Base-by-base conservation (phyloP, 495 filamentous ascomycete species). In the Tuber indicum region DNA sequence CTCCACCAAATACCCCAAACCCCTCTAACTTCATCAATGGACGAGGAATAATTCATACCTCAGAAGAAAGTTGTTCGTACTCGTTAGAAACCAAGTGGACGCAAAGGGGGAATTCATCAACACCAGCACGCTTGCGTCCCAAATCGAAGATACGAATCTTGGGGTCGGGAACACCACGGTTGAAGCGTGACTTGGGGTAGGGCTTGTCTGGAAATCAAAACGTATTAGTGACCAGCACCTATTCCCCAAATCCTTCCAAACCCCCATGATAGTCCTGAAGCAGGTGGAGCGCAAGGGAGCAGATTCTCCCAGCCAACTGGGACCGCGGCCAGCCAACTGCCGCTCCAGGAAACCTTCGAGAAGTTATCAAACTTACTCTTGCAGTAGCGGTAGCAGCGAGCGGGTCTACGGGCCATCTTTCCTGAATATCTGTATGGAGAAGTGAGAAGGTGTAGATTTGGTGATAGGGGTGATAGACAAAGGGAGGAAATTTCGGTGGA, bases 141-240 rank as follows among this genome's bases (percentile, higher is more conserved):
- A 98, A 91, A 89, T 99, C 96, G 90, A 97, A 99, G 91, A 99
- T 98, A 84, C 94, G 92, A 85, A 98, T 98, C 91, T 99, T 98
- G 80, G 94, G 92, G 88, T 98, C 95, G 85, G 96, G 96, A 81
- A 99, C 96, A 98, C 96, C 96, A 89, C 96, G 94, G 91, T 99
- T 99, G 92, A 98, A 99, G 80, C 96, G 93, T 79, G 93, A 97
- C 91, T 99, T 98, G 82, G 96, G 96, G 89, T 98, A 99, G 85
- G 96, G 94, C 93, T 97, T 84, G 79, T 84, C 82, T 84, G 23
- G 79, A 26, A 52, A 52, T n/a, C 39, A 71, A 32, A 49, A 70
- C 32, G 39, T 17, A 21, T 80, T 39, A 80, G 78, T 62, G 45
- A 74, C 72, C 14, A 66, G 6, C 36, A 17, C 58, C 17, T 36